Percentiles rank a stretch among this genome's conserved stretches.
Conservation (phyloP, 2,329 filamentous ascomycete genomes). For the Fusarium agapanthi region DNA sequence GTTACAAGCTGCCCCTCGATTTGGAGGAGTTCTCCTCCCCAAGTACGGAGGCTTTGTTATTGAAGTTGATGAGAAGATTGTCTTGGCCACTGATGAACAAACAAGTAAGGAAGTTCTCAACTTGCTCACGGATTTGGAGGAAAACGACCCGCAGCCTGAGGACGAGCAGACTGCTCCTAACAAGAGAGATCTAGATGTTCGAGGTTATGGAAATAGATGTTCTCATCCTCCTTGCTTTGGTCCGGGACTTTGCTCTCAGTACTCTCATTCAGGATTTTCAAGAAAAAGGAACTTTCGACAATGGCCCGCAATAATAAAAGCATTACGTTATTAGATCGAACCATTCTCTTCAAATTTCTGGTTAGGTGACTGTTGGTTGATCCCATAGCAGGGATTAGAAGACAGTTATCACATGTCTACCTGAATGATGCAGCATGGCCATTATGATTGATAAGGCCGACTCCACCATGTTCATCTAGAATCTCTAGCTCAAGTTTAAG, state of each 20-base stretch:
- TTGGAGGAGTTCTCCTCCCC: not conserved
- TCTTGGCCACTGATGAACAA: fast-evolving
- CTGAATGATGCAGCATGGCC: not conserved
- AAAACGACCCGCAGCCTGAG: fast-evolving
- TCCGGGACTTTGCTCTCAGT: not conserved
- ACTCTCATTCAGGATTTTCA: not conserved
- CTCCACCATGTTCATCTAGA: no score
- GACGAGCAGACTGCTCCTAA: fast-evolving
- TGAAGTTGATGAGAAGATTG: not conserved
- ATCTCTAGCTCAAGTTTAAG: fast-evolving
- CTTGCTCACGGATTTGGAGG: not conserved
- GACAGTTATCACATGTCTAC: not conserved
- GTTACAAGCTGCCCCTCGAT: fast-evolving
- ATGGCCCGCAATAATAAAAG: fast-evolving
- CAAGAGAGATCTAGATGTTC: fast-evolving
- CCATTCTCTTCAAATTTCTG: fast-evolving
- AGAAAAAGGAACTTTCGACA: not conserved
- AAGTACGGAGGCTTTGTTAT: not conserved
- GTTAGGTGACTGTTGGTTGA: not conserved
- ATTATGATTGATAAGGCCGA: not conserved
- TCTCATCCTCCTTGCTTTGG: not conserved
- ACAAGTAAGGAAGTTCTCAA: fast-evolving
- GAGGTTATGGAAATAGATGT: not conserved
- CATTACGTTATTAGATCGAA: not conserved
- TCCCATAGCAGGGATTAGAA: not conserved